Base-by-base conservation (phyloP, 108 stramenopile species). In the Aurantiochytrium sp. region DNA sequence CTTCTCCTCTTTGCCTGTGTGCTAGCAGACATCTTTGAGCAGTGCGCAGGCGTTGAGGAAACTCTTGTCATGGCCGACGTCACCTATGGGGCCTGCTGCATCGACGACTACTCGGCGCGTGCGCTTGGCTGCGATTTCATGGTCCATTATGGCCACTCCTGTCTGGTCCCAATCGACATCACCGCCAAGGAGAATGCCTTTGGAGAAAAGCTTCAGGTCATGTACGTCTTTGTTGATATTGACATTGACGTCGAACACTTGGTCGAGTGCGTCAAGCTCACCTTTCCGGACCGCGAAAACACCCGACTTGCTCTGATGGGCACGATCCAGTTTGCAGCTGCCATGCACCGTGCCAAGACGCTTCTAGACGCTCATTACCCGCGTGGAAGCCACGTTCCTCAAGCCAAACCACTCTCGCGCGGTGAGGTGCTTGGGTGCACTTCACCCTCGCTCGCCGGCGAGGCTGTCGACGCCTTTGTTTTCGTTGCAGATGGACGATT, bases 151-250 rank as follows among this genome's bases (percentile, higher is more conserved):
- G 99, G 99, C 47, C 99, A 99, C 91, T 96, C 95, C 47, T 99
- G 99, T 91, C 89, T 99, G 60, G 98, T 99, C 18, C 99, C 99
- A 5, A 91, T 98, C 60, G 95, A 96, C 16, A 93, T 93, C 60
- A 98, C 98, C 4, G 51, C 88, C 35, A 92, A 83, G 69, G 87
- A 83, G 59, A 47, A 47, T 35, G 53, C 18, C 45, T n/a, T 51
- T 45, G 19, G 58, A 6, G 58, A 44, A 12, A 69, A 72, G 42
- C 29, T 97, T 51, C 96, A 96, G 4, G 95, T 95, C 89, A 87
- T 99, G 69, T 99, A 99, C 90, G 98, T 99, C 14, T 99, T 99
- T 93, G 99, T 99, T 64, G 98, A 98, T 92, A 97, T 99, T 76
- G 72, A 89, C 6, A 95, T 98, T 44, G 98, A 99, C 93, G 96